Conservation (phyloP, 2,329 filamentous ascomycete species). For the Sarocladium strictum region DNA sequence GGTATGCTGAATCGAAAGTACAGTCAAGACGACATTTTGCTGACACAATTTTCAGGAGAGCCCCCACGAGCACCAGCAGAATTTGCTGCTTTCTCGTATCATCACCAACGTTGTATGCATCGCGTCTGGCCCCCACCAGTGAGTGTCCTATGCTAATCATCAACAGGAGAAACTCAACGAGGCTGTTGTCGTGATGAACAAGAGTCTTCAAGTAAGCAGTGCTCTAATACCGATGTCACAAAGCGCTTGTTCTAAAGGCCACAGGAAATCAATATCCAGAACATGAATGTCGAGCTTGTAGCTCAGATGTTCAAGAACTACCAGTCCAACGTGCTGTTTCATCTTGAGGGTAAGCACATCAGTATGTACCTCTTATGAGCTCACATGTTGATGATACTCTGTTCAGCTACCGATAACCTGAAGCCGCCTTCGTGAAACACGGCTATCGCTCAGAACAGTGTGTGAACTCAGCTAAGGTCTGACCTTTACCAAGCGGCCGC, state of each 20-base stretch:
- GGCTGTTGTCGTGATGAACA: conserved; percentile 87
- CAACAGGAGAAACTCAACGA: conserved; percentile 93
- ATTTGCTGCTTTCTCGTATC: conserved; percentile 84
- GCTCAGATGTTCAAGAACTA: conserved; percentile 99
- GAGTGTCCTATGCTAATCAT: background rate
- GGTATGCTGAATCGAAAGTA: background rate
- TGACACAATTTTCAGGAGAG: conserved; percentile 59
- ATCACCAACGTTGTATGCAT: conserved; percentile 88
- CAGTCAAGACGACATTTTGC: background rate
- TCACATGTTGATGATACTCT: background rate
- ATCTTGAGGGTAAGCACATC: conserved; percentile 72
- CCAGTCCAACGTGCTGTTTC: conserved; percentile 94
- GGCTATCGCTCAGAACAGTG: background rate
- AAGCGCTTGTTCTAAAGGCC: background rate
- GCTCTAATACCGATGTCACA: background rate
- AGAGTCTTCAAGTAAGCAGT: conserved; percentile 66
- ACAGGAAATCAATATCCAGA: conserved; percentile 95
- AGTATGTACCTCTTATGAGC: background rate
- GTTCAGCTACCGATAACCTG: conserved; percentile 71
- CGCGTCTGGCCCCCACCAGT: background rate
- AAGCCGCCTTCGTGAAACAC: conserved; percentile 64
- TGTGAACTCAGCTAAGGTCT: no score
- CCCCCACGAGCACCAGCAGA: conserved; percentile 96
- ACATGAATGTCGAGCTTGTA: conserved; percentile 97
- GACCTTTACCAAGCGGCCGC: no score